These are phyloP conservation scores for Lagenidium sp. DNA, from an alignment of 352 stramenopile species.

Conservation along the genomic window DNA sequence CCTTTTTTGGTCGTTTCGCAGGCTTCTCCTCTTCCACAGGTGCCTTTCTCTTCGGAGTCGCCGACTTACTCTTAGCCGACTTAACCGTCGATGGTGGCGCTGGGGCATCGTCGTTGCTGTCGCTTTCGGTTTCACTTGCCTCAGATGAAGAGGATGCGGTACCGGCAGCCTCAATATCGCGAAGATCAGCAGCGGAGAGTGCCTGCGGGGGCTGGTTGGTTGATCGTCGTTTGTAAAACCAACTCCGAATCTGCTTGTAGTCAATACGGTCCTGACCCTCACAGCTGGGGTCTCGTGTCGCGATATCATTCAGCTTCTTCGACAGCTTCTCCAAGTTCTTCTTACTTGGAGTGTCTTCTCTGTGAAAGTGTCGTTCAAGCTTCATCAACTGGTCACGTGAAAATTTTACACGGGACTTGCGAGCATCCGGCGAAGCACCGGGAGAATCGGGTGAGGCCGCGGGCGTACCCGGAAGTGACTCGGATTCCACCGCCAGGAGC, in stretches of 20 bases:
- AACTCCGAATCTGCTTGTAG: constrained; percentile 84
- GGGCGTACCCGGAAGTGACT: constrained; percentile 43
- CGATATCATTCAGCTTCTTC: constrained; percentile 64
- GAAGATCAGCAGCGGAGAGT: constrained; percentile 41
- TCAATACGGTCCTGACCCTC: constrained; percentile 61
- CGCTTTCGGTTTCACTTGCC: constrained; percentile 59
- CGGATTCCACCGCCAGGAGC: constrained; percentile 42
- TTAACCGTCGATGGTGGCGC: constrained; percentile 9
- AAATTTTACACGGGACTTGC: constrained; percentile 67
- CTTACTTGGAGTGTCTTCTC: constrained; percentile 75
- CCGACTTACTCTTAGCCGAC: constrained; percentile 2
- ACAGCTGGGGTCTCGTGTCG: constrained; percentile 32
- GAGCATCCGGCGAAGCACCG: constrained; percentile 55
- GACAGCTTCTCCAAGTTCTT: constrained; percentile 72
- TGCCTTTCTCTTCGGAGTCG: constrained; percentile 7
- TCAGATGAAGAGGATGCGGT: constrained; percentile 32
- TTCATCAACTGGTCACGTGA: constrained; percentile 68
- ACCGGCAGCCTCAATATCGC: constrained; percentile 22
- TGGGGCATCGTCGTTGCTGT: constrained; percentile 34
- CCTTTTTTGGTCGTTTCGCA: constrained; percentile 18
- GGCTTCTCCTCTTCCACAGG: constrained; percentile 10
- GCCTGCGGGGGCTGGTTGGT: constrained; percentile 70
- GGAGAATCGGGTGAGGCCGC: constrained; percentile 50
- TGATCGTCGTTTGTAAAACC: constrained; percentile 83
- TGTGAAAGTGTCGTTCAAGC: constrained; percentile 76